These are phyloP conservation scores for Spinellus fusiger DNA, from an alignment of 192 early-diverging fungal species.

Conservation along the genomic window DNA sequence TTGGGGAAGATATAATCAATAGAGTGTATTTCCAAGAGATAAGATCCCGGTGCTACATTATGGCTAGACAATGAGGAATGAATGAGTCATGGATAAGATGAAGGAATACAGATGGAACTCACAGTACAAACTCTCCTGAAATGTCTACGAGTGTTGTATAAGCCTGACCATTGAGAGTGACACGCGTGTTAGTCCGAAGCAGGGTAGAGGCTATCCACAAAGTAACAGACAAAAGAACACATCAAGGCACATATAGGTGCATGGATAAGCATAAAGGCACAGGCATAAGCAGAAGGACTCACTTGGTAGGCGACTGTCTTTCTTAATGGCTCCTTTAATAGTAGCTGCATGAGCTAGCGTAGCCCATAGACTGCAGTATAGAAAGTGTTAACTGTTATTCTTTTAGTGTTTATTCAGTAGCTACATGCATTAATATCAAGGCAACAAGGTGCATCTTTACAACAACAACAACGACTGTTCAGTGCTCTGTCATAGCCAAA, in stretches of 20 bases:
- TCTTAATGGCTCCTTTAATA: slow-evolving; percentile 2
- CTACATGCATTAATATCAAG: too few relatives aligned
- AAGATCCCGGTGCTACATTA: slow-evolving; percentile 41
- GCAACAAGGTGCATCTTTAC: too few relatives aligned
- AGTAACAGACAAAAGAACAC: neutral
- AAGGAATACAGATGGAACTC: neutral
- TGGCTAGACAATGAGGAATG: slow-evolving; percentile 31
- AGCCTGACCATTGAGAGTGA: slow-evolving; percentile 4
- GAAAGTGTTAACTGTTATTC: too few relatives aligned
- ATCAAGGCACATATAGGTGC: too few relatives aligned
- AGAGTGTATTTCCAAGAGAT: slow-evolving; percentile 46
- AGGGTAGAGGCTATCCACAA: neutral
- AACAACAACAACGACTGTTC: too few relatives aligned
- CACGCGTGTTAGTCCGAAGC: neutral
- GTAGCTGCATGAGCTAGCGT: neutral
- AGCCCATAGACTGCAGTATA: slow-evolving; percentile 1
- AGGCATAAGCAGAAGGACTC: neutral
- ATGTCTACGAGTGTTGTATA: slow-evolving; percentile 1
- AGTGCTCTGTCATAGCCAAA: too few relatives aligned
- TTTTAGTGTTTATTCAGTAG: too few relatives aligned
- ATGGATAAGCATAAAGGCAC: neutral
- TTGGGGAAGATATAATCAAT: slow-evolving; percentile 47
- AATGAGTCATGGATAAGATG: neutral
- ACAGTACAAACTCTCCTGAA: slow-evolving; percentile 8
- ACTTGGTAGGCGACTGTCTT: slow-evolving; percentile 4